Base-by-base conservation (phyloP, 257 asterid species). In the Solanum rostratum region DNA sequence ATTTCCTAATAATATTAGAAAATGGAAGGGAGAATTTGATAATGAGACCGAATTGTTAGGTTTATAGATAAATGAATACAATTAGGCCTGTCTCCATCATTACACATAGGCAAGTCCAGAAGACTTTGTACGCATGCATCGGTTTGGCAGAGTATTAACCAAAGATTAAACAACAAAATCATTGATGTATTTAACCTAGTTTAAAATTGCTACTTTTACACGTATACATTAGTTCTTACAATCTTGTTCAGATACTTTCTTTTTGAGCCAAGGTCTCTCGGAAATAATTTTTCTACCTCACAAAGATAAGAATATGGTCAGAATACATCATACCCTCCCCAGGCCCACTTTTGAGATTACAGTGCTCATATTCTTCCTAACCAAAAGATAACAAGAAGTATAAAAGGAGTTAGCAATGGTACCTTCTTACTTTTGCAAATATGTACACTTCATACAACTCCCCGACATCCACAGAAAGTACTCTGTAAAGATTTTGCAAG, bases 21-120 rank as follows among this genome's bases (percentile, higher is more conserved):
- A 20, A 55, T 46, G 30, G 68, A 33, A 33, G 29, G 13, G 30
- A 50, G 39, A 62, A 57, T 52, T 66, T 57, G 71, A 52, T 24
- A 65, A 78, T 8, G 39, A 60, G 80, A 62, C 54, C 46, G 84
- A 53, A 45, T 27, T 55, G 79, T 79, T 78, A 49, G 85, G 84
- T 81, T 24, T 50, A 29, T 62, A 50, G 71, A 49, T 54, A 65
- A 41, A 63, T 43, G 53, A 7, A 55, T 12, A 24, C 3, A 80
- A 68, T 53, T 37, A 81, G 68, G 62, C 30, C 11, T 80, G 87
- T 82, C 86, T 53, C n/a, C 81, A 66, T 20, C 81, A 70, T 70
- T 49, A 33, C 70, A 46, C 54, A 57, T 37, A 81, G 70, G 45
- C 86, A 83, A 76, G 71, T 83, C 68, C 12, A 57, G 80, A 60